Conservation (phyloP, 148 eudicot genomes). For the Arctostaphylos glauca region DNA sequence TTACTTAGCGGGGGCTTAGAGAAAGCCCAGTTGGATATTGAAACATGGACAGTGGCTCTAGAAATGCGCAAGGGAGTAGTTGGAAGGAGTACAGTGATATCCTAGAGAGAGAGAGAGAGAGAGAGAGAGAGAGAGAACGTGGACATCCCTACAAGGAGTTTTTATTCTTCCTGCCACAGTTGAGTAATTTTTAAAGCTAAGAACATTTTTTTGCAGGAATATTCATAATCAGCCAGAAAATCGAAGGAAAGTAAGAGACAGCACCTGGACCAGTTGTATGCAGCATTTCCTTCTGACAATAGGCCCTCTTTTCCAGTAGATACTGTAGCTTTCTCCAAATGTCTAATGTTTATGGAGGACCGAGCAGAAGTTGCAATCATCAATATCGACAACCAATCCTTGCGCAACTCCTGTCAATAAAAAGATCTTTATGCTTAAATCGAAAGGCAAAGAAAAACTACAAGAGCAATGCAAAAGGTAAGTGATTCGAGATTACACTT, state of each 20-base stretch:
- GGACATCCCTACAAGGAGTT: neutral
- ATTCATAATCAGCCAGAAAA: conserved; percentile 1
- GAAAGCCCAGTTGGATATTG: no score
- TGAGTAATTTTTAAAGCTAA: neutral
- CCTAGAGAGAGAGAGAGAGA: no score
- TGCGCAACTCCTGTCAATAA: conserved; percentile 75
- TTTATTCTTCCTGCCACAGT: neutral
- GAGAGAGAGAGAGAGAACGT: no score
- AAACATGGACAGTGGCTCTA: no score
- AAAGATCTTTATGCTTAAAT: neutral
- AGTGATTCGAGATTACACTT: neutral
- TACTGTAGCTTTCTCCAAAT: conserved; percentile 98
- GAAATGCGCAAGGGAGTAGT: no score
- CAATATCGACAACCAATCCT: conserved; percentile 88
- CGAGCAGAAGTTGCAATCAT: conserved; percentile 98
- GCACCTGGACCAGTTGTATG: conserved; percentile 96
- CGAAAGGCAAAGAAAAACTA: neutral
- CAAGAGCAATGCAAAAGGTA: conserved; percentile 1
- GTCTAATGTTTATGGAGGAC: conserved; percentile 93
- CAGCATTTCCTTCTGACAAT: conserved; percentile 92
- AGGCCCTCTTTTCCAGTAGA: conserved; percentile 99
- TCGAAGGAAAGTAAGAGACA: conserved; percentile 13
- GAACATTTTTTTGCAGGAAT: neutral
- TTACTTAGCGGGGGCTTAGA: no score
- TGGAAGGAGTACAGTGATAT: no score